Evolutionary conservation across 306 rosid species (phyloP), one percentile per base, ranked within the genome.

Genomic region (Arachis stenosperma): DNA sequence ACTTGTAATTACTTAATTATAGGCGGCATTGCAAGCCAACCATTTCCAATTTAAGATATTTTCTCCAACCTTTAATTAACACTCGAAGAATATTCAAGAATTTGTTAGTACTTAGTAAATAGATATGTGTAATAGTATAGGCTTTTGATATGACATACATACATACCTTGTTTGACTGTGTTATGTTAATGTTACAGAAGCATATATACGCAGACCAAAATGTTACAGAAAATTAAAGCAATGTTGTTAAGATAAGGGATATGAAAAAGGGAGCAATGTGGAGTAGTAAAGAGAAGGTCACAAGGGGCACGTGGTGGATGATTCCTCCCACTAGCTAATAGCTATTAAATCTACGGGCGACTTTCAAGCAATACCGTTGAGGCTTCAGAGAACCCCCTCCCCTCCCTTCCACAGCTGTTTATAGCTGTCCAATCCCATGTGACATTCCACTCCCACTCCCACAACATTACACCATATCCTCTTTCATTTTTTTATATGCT

Each of bases 341-440:
- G 37, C 4, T 33, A 33, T 33, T 33, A 33, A 83, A 82, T 67
- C 64, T 14, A 80, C 47, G 78, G 81, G 90, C 87, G 88, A 88
- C 89, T 90, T 92, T 92, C 85, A 79, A 85, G 96, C 85, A 78
- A 85, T 78, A 92, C 95, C 98, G 90, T 90, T 88, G 91, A 90
- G 82, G 78, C 87, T 33, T 33, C 87, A 76, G 57, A 66, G 27
- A 22, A 1, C 27, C 27, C 27, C 69, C 75, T 76, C 54, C 84
- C 86, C 56, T 81, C 88, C 81, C 4, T 4, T 2, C 37, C 37
- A 33, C 86, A 90, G 97, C 97, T 90, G 98, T 90, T 62, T 68
- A 86, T 85, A 87, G 97, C 97, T 92, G 98, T 90, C 97, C 84
- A 83, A 58, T 76, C 81, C 87, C 89, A 83, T 85, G 89, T 85